Percentiles rank a stretch among this genome's conserved stretches.
These are phyloP conservation scores for Mycena filopes DNA, from an alignment of 768 basidiomycete genomes.

Conservation along the genomic window DNA sequence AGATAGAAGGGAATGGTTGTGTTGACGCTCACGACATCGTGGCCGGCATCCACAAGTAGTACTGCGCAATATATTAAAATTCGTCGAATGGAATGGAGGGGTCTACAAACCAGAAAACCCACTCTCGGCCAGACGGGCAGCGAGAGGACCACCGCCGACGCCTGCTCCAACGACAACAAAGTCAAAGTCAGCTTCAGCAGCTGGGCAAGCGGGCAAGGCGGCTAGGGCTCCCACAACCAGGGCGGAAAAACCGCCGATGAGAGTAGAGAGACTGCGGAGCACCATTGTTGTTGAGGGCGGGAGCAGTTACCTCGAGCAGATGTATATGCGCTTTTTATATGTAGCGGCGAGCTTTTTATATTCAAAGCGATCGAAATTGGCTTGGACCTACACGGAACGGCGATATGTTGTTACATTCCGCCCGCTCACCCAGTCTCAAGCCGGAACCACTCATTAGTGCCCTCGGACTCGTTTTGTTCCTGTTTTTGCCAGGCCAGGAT, in stretches of 20 bases:
- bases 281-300: background rate
- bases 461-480: too few relatives aligned
- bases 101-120: constrained; percentile 36
- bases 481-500: too few relatives aligned
- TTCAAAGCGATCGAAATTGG: too few relatives aligned
- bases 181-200: constrained; percentile 31
- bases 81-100: too few relatives aligned
- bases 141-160: constrained; percentile 42
- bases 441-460: too few relatives aligned
- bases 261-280: background rate
- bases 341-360: too few relatives aligned
- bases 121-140: constrained; percentile 37
- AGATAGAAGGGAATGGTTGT: constrained; percentile 43
- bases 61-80: constrained; percentile 37
- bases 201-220: background rate
- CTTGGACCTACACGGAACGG: too few relatives aligned
- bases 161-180: constrained; percentile 42
- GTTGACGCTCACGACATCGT: constrained; percentile 39
- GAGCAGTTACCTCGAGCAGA: background rate
- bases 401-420: too few relatives aligned
- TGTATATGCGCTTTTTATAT: background rate
- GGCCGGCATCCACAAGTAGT: constrained; percentile 42
- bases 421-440: too few relatives aligned
- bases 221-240: background rate
- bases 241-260: background rate